These are phyloP conservation scores for Alectoria sarmentosa DNA, from an alignment of 495 filamentous ascomycete species.

Conservation along the genomic window DNA sequence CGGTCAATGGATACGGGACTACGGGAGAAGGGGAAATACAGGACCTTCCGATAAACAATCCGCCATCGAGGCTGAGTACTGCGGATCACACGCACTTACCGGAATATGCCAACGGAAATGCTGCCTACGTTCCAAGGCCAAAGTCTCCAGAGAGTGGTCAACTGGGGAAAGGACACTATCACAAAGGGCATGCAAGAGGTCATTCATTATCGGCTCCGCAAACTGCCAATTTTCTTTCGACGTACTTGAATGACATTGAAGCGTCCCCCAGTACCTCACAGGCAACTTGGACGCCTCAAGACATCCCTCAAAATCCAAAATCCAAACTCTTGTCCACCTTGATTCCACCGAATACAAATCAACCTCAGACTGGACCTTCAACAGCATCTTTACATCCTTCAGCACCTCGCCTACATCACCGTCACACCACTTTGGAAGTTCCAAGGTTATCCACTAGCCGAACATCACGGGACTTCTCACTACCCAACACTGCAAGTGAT, in stretches of 20 bases:
- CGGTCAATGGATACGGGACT: conserved; percentile 39
- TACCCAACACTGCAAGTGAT: conserved; percentile 52
- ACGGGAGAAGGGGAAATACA: conserved; percentile 36
- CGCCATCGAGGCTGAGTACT: conserved; percentile 29
- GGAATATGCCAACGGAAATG: conserved; percentile 20
- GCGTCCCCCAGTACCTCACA: conserved; percentile 33
- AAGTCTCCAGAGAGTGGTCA: conserved; percentile 21
- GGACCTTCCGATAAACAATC: conserved; percentile 25
- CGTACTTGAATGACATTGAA: conserved; percentile 14
- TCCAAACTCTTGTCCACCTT: conserved; percentile 68
- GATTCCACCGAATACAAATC: conserved; percentile 42
- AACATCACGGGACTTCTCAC: conserved; percentile 46
- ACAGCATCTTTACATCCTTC: conserved; percentile 40
- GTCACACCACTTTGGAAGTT: conserved; percentile 80
- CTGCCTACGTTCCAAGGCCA: conserved; percentile 10
- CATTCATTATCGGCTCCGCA: conserved; percentile 28
- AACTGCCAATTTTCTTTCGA: conserved; percentile 14
- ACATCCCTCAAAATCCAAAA: conserved; percentile 37
- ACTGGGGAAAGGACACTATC: conserved; percentile 12
- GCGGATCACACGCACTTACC: conserved; percentile 19
- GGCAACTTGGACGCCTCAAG: conserved; percentile 26
- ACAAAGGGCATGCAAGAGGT: conserved; percentile 24
- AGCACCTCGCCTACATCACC: conserved; percentile 56
- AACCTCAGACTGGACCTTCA: conserved; percentile 37
- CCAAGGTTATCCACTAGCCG: conserved; percentile 50